Conservation (phyloP, 1,284 basidiomycete species). For the Cystobasidium sp. region DNA sequence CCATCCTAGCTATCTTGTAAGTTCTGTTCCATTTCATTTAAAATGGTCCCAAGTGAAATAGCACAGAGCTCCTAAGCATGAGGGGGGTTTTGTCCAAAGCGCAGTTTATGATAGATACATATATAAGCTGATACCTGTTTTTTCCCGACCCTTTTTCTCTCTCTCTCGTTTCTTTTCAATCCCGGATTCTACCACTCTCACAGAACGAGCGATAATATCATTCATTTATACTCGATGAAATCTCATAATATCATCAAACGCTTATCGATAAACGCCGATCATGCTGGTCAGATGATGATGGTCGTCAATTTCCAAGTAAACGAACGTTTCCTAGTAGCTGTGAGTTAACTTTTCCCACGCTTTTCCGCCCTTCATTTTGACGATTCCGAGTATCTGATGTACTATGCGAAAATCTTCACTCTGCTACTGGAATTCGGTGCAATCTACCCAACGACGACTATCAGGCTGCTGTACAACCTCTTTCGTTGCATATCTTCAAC, state of each 20-base stretch:
- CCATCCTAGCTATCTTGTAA: conserved; percentile 11
- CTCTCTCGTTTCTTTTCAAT: too few relatives aligned
- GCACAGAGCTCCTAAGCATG: too few relatives aligned
- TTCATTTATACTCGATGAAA: conserved; percentile 19
- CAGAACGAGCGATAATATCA: conserved; percentile 23
- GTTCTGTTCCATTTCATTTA: neutral
- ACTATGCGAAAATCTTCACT: neutral
- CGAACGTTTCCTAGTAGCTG: conserved; percentile 23
- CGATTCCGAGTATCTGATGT: too few relatives aligned
- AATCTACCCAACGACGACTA: neutral
- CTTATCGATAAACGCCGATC: neutral
- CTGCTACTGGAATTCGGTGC: neutral
- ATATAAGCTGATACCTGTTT: too few relatives aligned
- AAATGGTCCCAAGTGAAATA: neutral
- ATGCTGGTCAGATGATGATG: neutral
- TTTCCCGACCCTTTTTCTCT: too few relatives aligned
- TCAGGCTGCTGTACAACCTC: conserved; percentile 25
- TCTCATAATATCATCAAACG: conserved; percentile 13
- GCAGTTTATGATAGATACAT: too few relatives aligned
- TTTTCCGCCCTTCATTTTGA: too few relatives aligned
- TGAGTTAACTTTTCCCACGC: neutral
- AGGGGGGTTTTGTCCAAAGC: too few relatives aligned
- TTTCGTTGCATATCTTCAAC: conserved; percentile 15
- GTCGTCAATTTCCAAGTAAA: conserved; percentile 23
- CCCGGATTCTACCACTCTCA: too few relatives aligned